Evolutionary conservation across 176 grass and related monocot species (phyloP), one percentile per base, ranked within the genome.

Genomic region (Oryza meyeriana): DNA sequence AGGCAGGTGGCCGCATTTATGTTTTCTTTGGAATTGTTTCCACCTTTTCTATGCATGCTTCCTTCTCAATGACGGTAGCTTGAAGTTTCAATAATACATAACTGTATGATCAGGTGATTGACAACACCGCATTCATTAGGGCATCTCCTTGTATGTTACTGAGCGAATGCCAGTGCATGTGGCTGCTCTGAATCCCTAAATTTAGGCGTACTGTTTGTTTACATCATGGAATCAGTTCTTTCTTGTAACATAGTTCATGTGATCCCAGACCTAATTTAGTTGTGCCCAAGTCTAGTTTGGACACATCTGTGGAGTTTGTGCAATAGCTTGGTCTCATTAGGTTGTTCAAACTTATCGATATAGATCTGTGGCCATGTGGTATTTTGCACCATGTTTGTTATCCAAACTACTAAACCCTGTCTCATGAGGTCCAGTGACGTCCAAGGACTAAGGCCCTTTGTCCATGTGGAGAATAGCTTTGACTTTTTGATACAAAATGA

Each of bases 11-110:
- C 10, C 16, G 6, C 33, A 74, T 66, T 86, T 70, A 50, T 74
- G 61, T 74, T 79, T 41, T 79, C 7, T 73, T 34, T 38, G 4
- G 42, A 44, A 18, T 31, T n/a, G 32, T 48, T 77, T 68, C 24
- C 30, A 17, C 28, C 27, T 47, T n/a, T 87, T 50, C 5, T 61
- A 34, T 84, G 13, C 8, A 33, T 83, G 50, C 12, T 64, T 59
- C 17, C 70, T 68, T 82, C 52, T 24, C 35, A 78, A 61, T 74
- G 75, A 34, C 44, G 67, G 10, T 69, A 77, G 25, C 28, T 59
- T 63, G 57, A 68, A 72, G 12, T 35, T 36, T 78, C 25, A 20
- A n/a, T 57, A 52, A 34, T 34, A 65, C 20, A 40, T 69, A 40
- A 22, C 20, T 2, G 20, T 55, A 55, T 18, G n/a, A 55, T 55